phyloP scores from a whole-genome alignment of 306 rosid genomes.

The Ammopiptanthus mongolicus region DNA sequence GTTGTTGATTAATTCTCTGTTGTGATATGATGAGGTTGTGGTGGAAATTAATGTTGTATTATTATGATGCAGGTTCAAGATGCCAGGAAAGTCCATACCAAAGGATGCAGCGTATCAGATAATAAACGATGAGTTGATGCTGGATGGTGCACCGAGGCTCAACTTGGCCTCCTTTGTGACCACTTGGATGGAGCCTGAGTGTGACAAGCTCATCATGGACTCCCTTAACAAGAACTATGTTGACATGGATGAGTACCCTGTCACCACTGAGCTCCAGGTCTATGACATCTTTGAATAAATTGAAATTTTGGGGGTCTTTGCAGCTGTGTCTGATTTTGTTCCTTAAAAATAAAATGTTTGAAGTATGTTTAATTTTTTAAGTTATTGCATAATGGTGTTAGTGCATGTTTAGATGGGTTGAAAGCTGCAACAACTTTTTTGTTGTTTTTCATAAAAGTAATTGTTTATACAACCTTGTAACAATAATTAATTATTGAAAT shows the following conservation, averaged over 20 bases:
- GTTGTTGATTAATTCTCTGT: neutral
- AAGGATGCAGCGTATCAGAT: constrained; percentile 51
- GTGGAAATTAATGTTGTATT: neutral
- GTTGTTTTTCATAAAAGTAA: no score
- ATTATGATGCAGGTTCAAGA: constrained; percentile 26
- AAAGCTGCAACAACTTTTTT: no score
- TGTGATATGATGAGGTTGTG: neutral
- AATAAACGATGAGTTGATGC: constrained; percentile 48
- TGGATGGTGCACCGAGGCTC: constrained; percentile 45
- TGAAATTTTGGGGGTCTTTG: neutral
- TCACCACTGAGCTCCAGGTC: constrained; percentile 91
- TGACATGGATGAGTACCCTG: constrained; percentile 96
- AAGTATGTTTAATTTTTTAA: neutral
- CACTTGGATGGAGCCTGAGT: constrained; percentile 72
- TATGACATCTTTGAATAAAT: neutral
- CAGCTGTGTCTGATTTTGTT: neutral
- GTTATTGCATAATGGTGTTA: neutral
- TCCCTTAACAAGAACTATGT: constrained; percentile 86
- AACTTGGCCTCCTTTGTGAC: constrained; percentile 48
- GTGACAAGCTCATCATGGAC: constrained; percentile 71
- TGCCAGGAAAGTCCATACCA: constrained; percentile 39
- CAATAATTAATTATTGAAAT: no score
- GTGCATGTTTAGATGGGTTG: no score
- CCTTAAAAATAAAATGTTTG: neutral
- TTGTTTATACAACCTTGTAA: no score